These are phyloP conservation scores for Globisporangium mamillatum DNA, from an alignment of 352 stramenopile species.

Conservation along the genomic window DNA sequence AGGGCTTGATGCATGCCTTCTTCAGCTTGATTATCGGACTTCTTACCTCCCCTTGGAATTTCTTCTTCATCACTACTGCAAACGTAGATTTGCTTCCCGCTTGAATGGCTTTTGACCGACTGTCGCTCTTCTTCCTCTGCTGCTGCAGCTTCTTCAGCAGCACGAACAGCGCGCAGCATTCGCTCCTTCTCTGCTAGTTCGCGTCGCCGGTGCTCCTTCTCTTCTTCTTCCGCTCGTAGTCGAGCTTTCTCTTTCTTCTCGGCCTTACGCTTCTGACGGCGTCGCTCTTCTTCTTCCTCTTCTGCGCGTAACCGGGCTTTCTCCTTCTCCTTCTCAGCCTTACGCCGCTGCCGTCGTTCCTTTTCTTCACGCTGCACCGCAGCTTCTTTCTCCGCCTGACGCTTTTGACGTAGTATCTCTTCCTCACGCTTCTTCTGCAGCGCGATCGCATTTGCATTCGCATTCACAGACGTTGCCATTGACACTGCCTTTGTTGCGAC, in stretches of 20 bases:
- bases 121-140: constrained; percentile 7
- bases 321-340: constrained; percentile 15
- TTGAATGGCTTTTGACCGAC: constrained; percentile 6
- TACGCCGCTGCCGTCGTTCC: neutral
- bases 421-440: constrained; percentile 19
- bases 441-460: neutral
- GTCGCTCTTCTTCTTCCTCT: constrained; percentile 11
- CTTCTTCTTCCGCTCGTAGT: neutral
- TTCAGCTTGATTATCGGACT: constrained; percentile 3
- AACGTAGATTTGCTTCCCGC: constrained; percentile 1
- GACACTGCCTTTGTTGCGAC: constrained; percentile 20
- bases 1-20: constrained; percentile 4
- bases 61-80: constrained; percentile 4
- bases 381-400: constrained; percentile 8
- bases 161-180: neutral
- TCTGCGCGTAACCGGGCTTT: constrained; percentile 1
- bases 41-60: neutral
- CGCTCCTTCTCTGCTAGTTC: constrained; percentile 8
- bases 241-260: constrained; percentile 12
- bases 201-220: neutral
- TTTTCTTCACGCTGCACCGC: constrained; percentile 2
- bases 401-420: constrained; percentile 9
- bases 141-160: constrained; percentile 12
- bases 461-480: neutral
- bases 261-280: constrained; percentile 4